A percentile compares a stretch with the other conserved stretches of the same genome.
Conservation (phyloP, 2,329 filamentous ascomycete species). For the Massarina eburnea region DNA sequence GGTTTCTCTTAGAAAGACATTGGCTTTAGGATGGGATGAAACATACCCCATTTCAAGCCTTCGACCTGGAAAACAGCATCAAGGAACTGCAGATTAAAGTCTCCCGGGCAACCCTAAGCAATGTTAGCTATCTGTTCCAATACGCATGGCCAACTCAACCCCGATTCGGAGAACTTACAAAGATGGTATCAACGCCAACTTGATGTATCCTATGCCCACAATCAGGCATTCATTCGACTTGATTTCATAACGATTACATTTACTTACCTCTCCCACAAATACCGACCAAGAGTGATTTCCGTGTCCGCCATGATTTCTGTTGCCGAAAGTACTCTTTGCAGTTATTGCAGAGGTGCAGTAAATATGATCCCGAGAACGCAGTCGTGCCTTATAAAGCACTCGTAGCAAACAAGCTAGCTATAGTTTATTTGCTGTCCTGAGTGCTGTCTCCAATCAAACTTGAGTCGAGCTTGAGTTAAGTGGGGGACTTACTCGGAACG, state of each 20-base stretch:
- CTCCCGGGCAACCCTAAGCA: conserved; percentile 45
- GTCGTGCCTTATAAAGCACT: too few relatives aligned
- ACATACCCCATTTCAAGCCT: conserved; percentile 41
- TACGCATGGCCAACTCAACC: neutral
- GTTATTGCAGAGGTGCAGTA: too few relatives aligned
- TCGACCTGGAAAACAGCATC: conserved; percentile 46
- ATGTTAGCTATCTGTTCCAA: neutral
- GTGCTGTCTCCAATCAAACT: neutral
- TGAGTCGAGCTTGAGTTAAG: neutral
- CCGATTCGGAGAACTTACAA: conserved; percentile 21
- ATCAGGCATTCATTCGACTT: neutral
- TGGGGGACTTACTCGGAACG: neutral
- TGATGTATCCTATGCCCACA: neutral
- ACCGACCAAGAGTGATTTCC: conserved; percentile 45
- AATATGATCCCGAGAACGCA: too few relatives aligned
- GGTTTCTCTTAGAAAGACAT: neutral
- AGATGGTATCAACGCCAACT: conserved; percentile 42
- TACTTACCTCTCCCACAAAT: conserved; percentile 42
- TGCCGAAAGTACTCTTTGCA: too few relatives aligned
- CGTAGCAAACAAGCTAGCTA: too few relatives aligned
- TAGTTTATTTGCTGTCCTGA: neutral
- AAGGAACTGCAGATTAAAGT: conserved; percentile 51
- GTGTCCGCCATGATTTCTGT: too few relatives aligned
- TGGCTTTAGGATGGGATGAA: neutral
- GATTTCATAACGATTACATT: conserved; percentile 3